These are phyloP conservation scores for Neurospora sp. DNA, from an alignment of 495 filamentous ascomycete species.

Conservation along the genomic window DNA sequence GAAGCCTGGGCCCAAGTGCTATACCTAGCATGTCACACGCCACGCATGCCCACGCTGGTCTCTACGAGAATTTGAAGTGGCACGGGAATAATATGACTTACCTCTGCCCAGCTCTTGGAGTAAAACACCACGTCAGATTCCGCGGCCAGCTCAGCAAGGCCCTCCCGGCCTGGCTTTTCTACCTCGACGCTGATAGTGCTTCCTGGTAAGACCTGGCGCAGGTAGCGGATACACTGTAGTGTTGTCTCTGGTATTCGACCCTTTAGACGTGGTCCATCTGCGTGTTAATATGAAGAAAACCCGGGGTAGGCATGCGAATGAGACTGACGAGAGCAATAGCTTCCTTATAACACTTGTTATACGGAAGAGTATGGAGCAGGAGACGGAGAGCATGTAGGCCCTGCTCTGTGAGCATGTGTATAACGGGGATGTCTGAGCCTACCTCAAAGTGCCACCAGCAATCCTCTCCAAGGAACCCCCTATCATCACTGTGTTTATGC, in stretches of 20 bases:
- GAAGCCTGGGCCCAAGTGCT: background rate
- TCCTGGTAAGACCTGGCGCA: conserved; percentile 38
- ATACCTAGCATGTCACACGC: background rate
- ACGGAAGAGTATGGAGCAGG: background rate
- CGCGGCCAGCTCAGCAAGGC: conserved; percentile 50
- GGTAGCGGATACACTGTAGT: conserved; percentile 48
- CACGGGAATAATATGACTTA: conserved; percentile 21
- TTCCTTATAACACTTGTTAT: background rate
- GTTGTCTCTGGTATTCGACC: conserved; percentile 57
- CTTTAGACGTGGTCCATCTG: conserved; percentile 23
- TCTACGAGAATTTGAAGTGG: background rate
- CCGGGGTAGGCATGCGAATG: background rate
- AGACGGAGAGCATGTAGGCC: background rate
- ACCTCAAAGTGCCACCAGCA: conserved; percentile 73
- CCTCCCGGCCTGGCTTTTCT: conserved; percentile 55
- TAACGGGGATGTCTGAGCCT: conserved; percentile 8
- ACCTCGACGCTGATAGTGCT: conserved; percentile 56
- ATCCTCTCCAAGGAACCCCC: conserved; percentile 8
- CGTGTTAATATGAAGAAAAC: background rate
- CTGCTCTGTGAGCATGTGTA: background rate
- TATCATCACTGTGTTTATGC: conserved; percentile 5
- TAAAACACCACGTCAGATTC: conserved; percentile 62
- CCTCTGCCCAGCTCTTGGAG: conserved; percentile 60
- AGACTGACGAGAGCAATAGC: background rate
- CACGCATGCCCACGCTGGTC: background rate